Evolutionary conservation across 2,329 filamentous ascomycete species (phyloP), one percentile per base, ranked within the genome.

Genomic region (Botrytis aclada): DNA sequence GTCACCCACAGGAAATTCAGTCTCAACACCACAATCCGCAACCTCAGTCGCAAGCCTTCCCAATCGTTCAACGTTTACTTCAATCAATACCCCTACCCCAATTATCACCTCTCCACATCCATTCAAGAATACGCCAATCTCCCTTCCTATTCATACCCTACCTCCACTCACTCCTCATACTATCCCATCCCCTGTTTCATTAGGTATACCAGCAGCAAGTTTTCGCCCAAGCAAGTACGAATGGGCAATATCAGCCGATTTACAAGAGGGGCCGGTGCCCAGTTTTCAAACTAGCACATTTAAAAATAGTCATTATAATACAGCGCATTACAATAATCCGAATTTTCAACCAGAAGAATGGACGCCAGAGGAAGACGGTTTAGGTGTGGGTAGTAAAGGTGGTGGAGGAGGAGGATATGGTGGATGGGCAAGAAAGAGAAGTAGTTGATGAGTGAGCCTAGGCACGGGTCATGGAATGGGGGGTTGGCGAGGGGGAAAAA

Each of bases 241-340:
- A 61, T 80, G 77, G 77, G 78, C 78, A 47, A 77, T 76, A 25
- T 76, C 77, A 32, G 77, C 77, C 29, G 79, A 79, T 74, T 78
- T 77, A 76, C 77, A 79, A 61, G 78, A 79, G 47, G 76, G 76
- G 2, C 77, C 77, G 20, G 76, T 79, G 18, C 72, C 67, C 18
- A 75, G 76, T 56, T 80, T 81, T 37, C 77, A 81, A 70, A 90
- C 88, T 3, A 86, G 83, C 69, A 88, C 87, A 1, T 92, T 92
- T 78, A 89, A 89, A 78, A 90, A 91, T 76, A 89, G 87, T 70
- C 88, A 91, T 71, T 90, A 88, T 82, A 92, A 91, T 77, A 86
- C 86, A 64, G 89, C 89, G 0, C 90, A 92, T 78, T 92, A 88
- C 76, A 88, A 89, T 74, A 92, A 92, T 75, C 88, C 88, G 58